A percentile compares a stretch with the other conserved stretches of the same genome.
These are phyloP conservation scores for Brassica hybrid DNA, from an alignment of 441 rosid genomes.

Conservation along the genomic window DNA sequence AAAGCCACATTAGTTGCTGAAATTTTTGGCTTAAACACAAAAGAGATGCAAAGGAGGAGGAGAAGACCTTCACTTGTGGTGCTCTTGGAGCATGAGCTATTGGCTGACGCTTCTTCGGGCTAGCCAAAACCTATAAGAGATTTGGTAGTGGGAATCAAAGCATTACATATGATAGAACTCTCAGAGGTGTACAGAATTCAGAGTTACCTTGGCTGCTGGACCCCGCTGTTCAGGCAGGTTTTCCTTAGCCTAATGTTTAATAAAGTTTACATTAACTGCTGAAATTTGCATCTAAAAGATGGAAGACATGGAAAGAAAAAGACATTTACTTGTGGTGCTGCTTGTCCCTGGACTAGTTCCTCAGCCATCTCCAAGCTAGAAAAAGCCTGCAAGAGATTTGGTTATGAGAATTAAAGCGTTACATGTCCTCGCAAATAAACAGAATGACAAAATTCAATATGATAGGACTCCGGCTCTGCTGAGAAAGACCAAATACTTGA, in stretches of 20 bases:
- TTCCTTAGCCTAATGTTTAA: slow-evolving; percentile 2
- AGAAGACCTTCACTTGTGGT: slow-evolving; percentile 1
- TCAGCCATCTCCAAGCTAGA: slow-evolving; percentile 34
- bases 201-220: slow-evolving; percentile 7
- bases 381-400: slow-evolving; percentile 30
- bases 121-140: background rate
- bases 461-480: slow-evolving; percentile 11
- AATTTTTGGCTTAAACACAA: slow-evolving; percentile 19
- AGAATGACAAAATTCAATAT: slow-evolving; percentile 17
- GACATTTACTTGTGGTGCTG: slow-evolving; percentile 55
- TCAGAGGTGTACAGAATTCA: background rate
- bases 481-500: slow-evolving; percentile 8
- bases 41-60: slow-evolving; percentile 5
- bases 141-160: background rate
- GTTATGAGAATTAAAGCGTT: slow-evolving; percentile 21
- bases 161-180: background rate
- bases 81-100: background rate
- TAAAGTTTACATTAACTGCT: background rate
- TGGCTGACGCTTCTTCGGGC: background rate
- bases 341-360: slow-evolving; percentile 17
- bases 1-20: slow-evolving; percentile 23
- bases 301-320: background rate
- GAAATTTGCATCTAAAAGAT: background rate
- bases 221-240: background rate
- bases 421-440: slow-evolving; percentile 16